Evolutionary conservation across 306 rosid species (phyloP), one percentile per base, ranked within the genome.

Genomic region (Dalbergia cochinchinensis): DNA sequence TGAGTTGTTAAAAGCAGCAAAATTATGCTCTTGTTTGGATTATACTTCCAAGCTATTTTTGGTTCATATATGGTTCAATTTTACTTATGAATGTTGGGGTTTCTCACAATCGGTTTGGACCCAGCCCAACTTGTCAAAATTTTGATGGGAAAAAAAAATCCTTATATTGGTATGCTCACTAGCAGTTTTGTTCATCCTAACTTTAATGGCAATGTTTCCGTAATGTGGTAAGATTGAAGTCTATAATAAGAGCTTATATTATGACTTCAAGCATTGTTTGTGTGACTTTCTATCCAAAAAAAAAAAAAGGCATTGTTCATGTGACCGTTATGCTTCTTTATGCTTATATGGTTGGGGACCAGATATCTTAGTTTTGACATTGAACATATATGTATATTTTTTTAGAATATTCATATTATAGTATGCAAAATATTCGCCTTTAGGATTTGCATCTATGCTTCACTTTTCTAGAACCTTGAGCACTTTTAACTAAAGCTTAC

Each of bases 281-380:
- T 7, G n/a, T 19, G 11, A 58, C 22, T 73, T 68, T 15, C 31
- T 26, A 26, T 26, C 31, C 31, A 26, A 26, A 26, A 26, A 26
- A 26, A 26, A 26, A 1, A 26, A 19, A 60, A n/a, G n/a, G 60
- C 18, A 26, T 42, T 74, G 69, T 60, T 73, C 54, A 58, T 8
- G 18, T 22, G 16, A 59, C 26, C 60, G 78, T 60, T 39, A 58
- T 58, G 78, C 42, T 58, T 20, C 59, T 74, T 45, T 59, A 74
- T 74, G 78, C 18, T 60, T 60, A 73, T 59, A 13, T 26, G 16
- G 47, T 74, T 74, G 41, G 44, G 8, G n/a, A 22, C 74, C 26
- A 50, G 55, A 26, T 70, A 15, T 70, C 22, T 70, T 45, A 45
- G 7, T 14, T 61, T 31, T 61, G 66, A 61, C 41, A 3, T 34